Evolutionary conservation across 1,284 basidiomycete species (phyloP), one percentile per base, ranked within the genome.

Genomic region (Mycosarcoma maydis): DNA sequence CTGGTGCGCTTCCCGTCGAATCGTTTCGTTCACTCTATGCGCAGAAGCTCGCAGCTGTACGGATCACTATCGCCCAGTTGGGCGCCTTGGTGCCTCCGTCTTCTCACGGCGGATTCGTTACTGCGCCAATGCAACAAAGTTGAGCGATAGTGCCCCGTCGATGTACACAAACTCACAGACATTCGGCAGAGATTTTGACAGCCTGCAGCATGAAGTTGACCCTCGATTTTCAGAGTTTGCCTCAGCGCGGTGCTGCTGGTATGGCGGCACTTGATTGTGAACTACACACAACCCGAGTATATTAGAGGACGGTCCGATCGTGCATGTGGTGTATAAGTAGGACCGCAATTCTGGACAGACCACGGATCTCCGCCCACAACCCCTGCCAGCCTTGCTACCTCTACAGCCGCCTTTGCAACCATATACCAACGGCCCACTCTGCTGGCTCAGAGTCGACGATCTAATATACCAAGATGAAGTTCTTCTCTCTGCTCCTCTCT

Each of bases 401-500:
- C 23, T 20, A 13, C 34, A n/a, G 22, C 16, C 26, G 14, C 48
- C n/a, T 14, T 6, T n/a, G 22, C 27, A 14, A 20, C 44, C 17
- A 32, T 26, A 33, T n/a, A 9, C 10, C 16, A 9, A 34, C 32
- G 8, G 8, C 9, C 36, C 2, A 20, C 43, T 62, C 47, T 62
- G 59, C 59, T 51, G 59, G 52, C 6, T 37, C 52, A 51, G 52
- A 51, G 65, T 54, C 47, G 42, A 49, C 41, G 30, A 38, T 17
- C 55, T 39, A 29, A 24, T 6, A 8, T 3, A 37, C 33, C 20
- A 57, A 29, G 17, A 73, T 73, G 71, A 73, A 73, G 59, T 51
- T 59, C 40, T 47, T 61, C 37, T 36, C 41, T 1, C 58, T 54
- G 27, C 53, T 53, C 47, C 51, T 62, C 34, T 45, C 47, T n/a